Evolutionary conservation across 2,329 filamentous ascomycete species (phyloP), one percentile per base, ranked within the genome.

Genomic region (Penicillium sp.): DNA sequence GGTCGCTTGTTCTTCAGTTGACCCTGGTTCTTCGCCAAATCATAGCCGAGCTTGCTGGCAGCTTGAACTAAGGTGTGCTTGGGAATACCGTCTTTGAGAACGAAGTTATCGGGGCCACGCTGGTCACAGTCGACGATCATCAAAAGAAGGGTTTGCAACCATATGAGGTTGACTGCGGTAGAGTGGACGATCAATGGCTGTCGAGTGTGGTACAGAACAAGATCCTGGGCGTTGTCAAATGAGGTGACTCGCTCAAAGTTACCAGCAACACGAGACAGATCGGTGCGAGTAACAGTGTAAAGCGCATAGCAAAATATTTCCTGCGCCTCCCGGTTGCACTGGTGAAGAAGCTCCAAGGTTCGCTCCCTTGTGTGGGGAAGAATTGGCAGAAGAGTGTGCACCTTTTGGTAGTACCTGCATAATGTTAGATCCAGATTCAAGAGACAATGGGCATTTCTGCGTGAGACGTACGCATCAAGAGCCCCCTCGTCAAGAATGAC

Each of bases 41-140:
- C 70, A 21, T 73, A 74, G 21, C 70, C 73, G 43, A 77, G 67
- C 55, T 72, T 73, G 45, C 63, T 71, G 2, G 74, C 72, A 26
- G 70, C 68, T 48, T 77, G 74, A n/a, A 77, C 68, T n/a, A 78
- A 59, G 2, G 67, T 70, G 21, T 70, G 68, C 58, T 77, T 78
- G 1, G 74, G 70, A 14, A 74, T 59, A n/a, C 73, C 74, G 55
- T 76, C 70, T 59, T 76, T 76, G 39, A 72, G 62, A 24, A 72
- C 68, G 22, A 78, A 65, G 49, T 78, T 77, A 37, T 78, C 74
- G 1, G 75, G 75, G 2, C 74, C 74, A 41, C 75, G 75, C 10
- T 69, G 65, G 47, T 78, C 76, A 54, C 74, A 75, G 44, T 79
- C 77, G 11, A 79, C 68, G 19, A 76, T 70, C 70, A 79, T 73